Evolutionary conservation across 1,139 yeast species (phyloP).

Genomic region (Saccharomyces hybrid): DNA sequence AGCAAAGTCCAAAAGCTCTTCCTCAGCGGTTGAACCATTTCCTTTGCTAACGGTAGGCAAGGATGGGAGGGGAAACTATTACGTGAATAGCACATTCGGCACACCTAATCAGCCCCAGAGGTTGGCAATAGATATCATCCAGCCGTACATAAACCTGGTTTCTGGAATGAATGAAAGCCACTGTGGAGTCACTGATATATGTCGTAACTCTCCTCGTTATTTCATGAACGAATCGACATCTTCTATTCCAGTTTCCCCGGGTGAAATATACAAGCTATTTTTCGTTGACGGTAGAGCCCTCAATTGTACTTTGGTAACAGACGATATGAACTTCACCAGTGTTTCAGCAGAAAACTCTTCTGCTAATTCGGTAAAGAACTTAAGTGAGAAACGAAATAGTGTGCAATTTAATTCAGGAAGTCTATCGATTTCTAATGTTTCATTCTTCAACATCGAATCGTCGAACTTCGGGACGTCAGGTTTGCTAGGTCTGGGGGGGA

Average conservation of each 20-base stretch:
- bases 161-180: slow-evolving; percentile 27
- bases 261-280: slow-evolving; percentile 9
- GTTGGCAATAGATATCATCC: slow-evolving; percentile 37
- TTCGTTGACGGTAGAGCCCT: slow-evolving; percentile 18
- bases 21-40: slow-evolving; percentile 2
- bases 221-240: slow-evolving; percentile 17
- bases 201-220: slow-evolving; percentile 14
- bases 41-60: slow-evolving; percentile 22
- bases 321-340: slow-evolving; percentile 16
- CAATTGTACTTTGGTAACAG: slow-evolving; percentile 21
- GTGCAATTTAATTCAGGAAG: background rate
- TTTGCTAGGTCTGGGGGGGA: slow-evolving; percentile 51
- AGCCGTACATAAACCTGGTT: slow-evolving; percentile 39
- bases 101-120: slow-evolving; percentile 30
- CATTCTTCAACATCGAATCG: slow-evolving; percentile 34
- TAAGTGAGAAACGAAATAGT: slow-evolving; percentile 1
- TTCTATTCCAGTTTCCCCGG: slow-evolving; percentile 7
- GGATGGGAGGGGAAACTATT: slow-evolving; percentile 21
- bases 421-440: slow-evolving; percentile 15
- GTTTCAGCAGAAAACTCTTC: slow-evolving; percentile 1
- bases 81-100: slow-evolving; percentile 34
- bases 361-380: background rate
- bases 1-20: background rate
- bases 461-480: slow-evolving; percentile 41
- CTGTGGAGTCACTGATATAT: slow-evolving; percentile 9